phyloP scores from a whole-genome alignment of 306 rosid species.

The Lathyrus aphaca region DNA sequence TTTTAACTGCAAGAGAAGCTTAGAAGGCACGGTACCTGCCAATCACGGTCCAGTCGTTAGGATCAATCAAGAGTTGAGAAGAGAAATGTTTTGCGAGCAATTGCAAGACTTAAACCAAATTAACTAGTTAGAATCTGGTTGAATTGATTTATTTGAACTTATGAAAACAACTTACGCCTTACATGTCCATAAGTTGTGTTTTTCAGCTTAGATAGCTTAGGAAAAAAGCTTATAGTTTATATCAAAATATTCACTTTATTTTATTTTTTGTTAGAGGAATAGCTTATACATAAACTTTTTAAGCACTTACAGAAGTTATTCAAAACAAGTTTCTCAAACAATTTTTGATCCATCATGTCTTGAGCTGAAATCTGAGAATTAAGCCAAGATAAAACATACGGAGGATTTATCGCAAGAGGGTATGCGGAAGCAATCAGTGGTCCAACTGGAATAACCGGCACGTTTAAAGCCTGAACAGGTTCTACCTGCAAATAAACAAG shows the following conservation, averaged over 20 bases:
- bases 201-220: not conserved
- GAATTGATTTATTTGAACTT: not conserved
- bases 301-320: slow-evolving; percentile 73
- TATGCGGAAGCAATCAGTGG: slow-evolving; percentile 57
- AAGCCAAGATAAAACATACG: slow-evolving; percentile 66
- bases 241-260: not conserved
- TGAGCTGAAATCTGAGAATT: slow-evolving; percentile 71
- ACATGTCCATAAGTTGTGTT: not conserved
- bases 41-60: slow-evolving; percentile 31
- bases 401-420: slow-evolving; percentile 64
- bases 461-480: slow-evolving; percentile 68
- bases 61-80: slow-evolving; percentile 15
- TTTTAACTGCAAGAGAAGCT: slow-evolving; percentile 74
- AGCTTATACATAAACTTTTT: not conserved
- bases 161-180: not conserved
- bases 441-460: slow-evolving; percentile 80
- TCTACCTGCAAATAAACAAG: slow-evolving; percentile 54
- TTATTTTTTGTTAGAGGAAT: not conserved
- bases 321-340: slow-evolving; percentile 71
- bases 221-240: not conserved
- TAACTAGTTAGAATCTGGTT: not conserved
- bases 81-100: not conserved
- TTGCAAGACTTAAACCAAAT: not conserved
- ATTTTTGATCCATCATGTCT: slow-evolving; percentile 71
- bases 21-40: slow-evolving; percentile 84